Percentiles rank a stretch among this genome's conserved stretches.
Conservation (phyloP, 176 grass and related monocot species). For the Zea luxurians region DNA sequence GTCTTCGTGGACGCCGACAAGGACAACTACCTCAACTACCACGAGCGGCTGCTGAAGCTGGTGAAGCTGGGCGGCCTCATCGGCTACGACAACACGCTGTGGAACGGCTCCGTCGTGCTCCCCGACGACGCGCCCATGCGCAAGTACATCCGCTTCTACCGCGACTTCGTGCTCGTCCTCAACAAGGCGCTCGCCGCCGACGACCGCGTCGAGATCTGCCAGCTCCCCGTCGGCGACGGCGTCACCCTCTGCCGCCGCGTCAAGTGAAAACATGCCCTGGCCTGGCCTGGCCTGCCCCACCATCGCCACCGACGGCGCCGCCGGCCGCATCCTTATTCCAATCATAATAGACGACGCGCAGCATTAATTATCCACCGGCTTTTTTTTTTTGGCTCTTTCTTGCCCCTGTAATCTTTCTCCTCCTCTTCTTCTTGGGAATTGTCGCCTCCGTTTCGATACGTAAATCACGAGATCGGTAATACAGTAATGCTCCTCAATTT, state of each 20-base stretch:
- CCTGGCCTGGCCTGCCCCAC: too few species aligned
- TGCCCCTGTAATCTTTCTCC: not conserved
- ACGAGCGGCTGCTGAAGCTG: slow-evolving; percentile 78
- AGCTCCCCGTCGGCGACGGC: slow-evolving; percentile 89
- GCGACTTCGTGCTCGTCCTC: slow-evolving; percentile 80
- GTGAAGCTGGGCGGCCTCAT: slow-evolving; percentile 81
- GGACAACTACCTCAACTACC: slow-evolving; percentile 99
- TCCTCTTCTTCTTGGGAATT: not conserved
- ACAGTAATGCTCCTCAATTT: not conserved
- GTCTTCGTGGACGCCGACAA: slow-evolving; percentile 97
- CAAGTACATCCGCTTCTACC: slow-evolving; percentile 86
- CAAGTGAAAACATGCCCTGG: slow-evolving; percentile 37
- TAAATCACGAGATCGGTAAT: slow-evolving; percentile 28
- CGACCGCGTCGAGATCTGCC: slow-evolving; percentile 85
- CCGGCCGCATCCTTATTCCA: not conserved
- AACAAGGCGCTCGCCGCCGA: slow-evolving; percentile 95
- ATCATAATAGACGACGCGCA: slow-evolving; percentile 14
- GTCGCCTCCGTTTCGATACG: slow-evolving; percentile 10
- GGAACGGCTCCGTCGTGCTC: slow-evolving; percentile 88
- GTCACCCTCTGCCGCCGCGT: slow-evolving; percentile 81
- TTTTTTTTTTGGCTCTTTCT: not conserved
- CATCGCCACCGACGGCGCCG: not conserved
- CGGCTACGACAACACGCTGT: slow-evolving; percentile 98
- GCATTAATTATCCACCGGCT: slow-evolving; percentile 17
- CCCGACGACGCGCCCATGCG: slow-evolving; percentile 81